These are phyloP conservation scores for Skeletonema grethae DNA, from an alignment of 108 stramenopile genomes.

Conservation along the genomic window DNA sequence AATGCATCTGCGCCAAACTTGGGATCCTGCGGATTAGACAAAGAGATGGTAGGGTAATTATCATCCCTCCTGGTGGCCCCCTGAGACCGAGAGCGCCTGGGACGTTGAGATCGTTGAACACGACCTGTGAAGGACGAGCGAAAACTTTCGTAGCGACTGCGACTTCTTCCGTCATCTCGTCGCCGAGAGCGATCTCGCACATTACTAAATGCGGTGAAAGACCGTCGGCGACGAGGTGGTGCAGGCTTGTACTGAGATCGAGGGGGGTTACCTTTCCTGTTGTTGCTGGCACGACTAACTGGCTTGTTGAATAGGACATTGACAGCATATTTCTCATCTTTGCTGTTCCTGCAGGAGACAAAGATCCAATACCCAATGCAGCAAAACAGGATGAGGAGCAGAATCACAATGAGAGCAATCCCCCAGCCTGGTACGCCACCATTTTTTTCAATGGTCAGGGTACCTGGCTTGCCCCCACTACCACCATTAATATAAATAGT, in stretches of 20 bases:
- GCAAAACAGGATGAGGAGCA: conserved; percentile 17
- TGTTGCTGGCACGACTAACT: not conserved
- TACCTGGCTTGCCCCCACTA: not conserved
- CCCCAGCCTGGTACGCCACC: conserved; percentile 36
- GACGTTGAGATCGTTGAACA: not conserved
- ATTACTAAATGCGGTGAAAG: not conserved
- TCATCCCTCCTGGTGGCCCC: not conserved
- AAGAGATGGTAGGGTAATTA: conserved; percentile 6
- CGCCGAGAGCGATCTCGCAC: too few relatives aligned
- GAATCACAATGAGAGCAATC: conserved; percentile 37
- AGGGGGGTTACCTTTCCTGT: not conserved
- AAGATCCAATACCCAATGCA: conserved; percentile 33
- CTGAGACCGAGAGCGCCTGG: not conserved
- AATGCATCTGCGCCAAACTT: conserved; percentile 24
- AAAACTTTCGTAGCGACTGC: not conserved
- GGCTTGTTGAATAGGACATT: conserved; percentile 21
- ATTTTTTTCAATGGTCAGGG: not conserved
- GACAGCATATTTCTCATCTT: conserved; percentile 17
- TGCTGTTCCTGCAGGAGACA: not conserved
- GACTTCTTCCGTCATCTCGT: not conserved
- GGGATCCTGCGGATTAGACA: conserved; percentile 12
- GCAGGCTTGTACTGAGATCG: not conserved
- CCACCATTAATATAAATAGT: too few relatives aligned
- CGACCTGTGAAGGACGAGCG: not conserved
- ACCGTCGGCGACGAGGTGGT: not conserved